Conservation (phyloP, 768 basidiomycete species). For the Lentinula lateritia region DNA sequence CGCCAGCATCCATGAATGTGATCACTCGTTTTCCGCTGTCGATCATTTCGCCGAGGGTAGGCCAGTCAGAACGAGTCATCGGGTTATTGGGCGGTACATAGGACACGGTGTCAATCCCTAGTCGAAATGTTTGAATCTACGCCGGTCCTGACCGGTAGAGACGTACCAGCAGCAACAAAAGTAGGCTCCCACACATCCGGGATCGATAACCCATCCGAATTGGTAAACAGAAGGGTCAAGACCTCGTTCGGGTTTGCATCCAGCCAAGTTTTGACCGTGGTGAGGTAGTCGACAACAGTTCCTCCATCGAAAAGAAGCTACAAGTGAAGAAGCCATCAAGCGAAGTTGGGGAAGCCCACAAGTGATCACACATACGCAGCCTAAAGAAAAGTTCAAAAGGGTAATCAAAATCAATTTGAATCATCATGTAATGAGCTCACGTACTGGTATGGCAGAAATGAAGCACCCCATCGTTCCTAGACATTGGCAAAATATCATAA, state of each 20-base stretch:
- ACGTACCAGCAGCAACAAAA: slow-evolving; percentile 27
- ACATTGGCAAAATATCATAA: background rate
- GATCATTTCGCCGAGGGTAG: slow-evolving; percentile 42
- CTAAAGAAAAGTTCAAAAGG: slow-evolving; percentile 14
- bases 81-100: slow-evolving; percentile 30
- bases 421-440: slow-evolving; percentile 14
- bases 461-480: slow-evolving; percentile 35
- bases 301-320: slow-evolving; percentile 49
- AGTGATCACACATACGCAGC: slow-evolving; percentile 24
- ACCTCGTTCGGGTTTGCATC: slow-evolving; percentile 42
- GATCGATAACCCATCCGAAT: slow-evolving; percentile 33
- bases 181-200: slow-evolving; percentile 26
- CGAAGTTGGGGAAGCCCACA: background rate
- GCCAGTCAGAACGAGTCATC: slow-evolving; percentile 31
- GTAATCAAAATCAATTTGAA: background rate
- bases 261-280: slow-evolving; percentile 31
- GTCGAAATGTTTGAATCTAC: background rate
- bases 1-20: slow-evolving; percentile 41
- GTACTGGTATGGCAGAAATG: slow-evolving; percentile 67
- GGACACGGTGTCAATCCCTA: slow-evolving; percentile 21
- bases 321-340: slow-evolving; percentile 12
- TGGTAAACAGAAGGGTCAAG: slow-evolving; percentile 42
- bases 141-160: background rate
- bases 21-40: slow-evolving; percentile 39
- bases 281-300: slow-evolving; percentile 24